A percentile compares a stretch with the other conserved stretches of the same genome.
Conservation (phyloP, 2,329 filamentous ascomycete species). For the Colletotrichum abscissum region DNA sequence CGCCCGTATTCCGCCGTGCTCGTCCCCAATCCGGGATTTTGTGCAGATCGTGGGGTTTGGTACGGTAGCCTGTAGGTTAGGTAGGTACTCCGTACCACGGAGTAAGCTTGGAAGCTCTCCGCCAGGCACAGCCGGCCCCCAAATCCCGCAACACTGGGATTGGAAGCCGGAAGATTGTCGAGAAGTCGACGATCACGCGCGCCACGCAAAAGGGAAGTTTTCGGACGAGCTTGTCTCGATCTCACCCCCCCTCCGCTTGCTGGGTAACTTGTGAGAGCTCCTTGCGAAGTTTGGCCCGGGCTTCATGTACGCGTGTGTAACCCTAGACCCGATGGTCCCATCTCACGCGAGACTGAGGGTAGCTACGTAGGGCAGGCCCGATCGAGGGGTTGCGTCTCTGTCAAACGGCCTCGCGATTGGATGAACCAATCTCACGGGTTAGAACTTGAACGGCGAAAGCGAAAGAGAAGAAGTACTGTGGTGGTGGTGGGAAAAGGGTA, state of each 20-base stretch:
- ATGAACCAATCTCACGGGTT: constrained; percentile 3
- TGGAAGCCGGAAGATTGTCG: background rate
- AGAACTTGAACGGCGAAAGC: constrained; percentile 9
- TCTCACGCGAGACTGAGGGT: constrained; percentile 24
- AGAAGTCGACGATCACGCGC: constrained; percentile 15
- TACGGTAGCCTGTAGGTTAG: no score
- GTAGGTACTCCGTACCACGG: no score
- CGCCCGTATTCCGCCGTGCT: background rate
- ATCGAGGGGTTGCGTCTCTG: background rate
- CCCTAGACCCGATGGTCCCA: constrained; percentile 1
- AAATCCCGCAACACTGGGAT: constrained; percentile 19
- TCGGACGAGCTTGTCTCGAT: constrained; percentile 12
- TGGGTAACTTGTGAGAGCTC: background rate
- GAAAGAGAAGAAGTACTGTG: background rate
- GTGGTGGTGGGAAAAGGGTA: background rate
- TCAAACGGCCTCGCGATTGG: constrained; percentile 6
- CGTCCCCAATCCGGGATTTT: background rate
- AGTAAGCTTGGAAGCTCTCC: background rate
- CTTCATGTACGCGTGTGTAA: background rate
- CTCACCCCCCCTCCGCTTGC: constrained; percentile 14
- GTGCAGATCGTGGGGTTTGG: constrained; percentile 10
- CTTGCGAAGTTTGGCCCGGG: background rate
- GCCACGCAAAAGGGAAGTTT: background rate
- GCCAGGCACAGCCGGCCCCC: constrained; percentile 21
- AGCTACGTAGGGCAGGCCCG: background rate